phyloP scores from a whole-genome alignment of 75 land plant genomes.

The Sequoiadendron giganteum region DNA sequence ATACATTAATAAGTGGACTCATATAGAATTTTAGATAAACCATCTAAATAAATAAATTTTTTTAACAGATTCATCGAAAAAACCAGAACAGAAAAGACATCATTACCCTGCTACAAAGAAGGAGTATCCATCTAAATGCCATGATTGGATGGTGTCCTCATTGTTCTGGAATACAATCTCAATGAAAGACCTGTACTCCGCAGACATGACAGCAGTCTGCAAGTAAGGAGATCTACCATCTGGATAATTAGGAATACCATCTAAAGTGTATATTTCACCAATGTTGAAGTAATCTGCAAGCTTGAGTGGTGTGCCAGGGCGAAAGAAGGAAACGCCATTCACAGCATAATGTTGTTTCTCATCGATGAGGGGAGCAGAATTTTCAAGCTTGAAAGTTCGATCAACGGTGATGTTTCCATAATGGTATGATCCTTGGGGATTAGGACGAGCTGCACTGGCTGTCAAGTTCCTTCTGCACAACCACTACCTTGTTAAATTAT shows the following conservation, averaged over 20 bases:
- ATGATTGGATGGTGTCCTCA: too few species aligned
- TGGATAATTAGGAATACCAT: constrained; percentile 22
- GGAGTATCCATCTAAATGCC: constrained; percentile 32
- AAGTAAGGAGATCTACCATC: too few species aligned
- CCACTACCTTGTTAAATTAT: neutral
- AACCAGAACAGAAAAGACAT: neutral
- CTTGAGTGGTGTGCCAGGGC: constrained; percentile 47
- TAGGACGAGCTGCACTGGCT: constrained; percentile 58
- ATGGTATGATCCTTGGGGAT: constrained; percentile 25
- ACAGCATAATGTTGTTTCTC: constrained; percentile 47
- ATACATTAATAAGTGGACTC: too few species aligned
- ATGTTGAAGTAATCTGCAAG: constrained; percentile 57
- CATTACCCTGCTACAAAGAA: constrained; percentile 62
- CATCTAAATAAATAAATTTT: too few species aligned
- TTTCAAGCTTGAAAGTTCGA: constrained; percentile 38
- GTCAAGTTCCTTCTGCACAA: constrained; percentile 53
- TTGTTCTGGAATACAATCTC: too few species aligned
- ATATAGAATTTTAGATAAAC: too few species aligned
- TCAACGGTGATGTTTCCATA: constrained; percentile 41
- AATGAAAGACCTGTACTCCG: too few species aligned
- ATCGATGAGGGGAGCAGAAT: constrained; percentile 17
- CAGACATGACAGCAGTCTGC: too few species aligned
- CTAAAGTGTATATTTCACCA: constrained; percentile 32
- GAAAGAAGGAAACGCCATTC: constrained; percentile 48
- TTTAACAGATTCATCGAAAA: too few species aligned